Evolutionary conservation across 2,329 filamentous ascomycete genomes (phyloP).

Genomic region (Penicillium sp.): DNA sequence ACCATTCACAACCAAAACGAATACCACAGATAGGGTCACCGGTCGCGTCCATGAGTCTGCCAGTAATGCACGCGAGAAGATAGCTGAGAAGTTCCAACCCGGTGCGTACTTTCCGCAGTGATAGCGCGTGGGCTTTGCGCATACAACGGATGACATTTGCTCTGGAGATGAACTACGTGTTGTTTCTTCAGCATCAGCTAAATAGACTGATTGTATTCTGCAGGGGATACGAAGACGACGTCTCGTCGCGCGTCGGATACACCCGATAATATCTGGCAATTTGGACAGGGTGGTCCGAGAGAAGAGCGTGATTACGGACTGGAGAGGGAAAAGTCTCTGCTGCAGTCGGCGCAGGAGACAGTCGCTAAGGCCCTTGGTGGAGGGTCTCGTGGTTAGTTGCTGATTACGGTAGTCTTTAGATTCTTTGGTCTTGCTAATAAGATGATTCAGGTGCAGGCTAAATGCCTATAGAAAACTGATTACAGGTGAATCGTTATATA

Average conservation of each 20-base stretch:
- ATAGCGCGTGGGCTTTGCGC: not conserved
- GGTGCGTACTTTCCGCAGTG: conserved; percentile 11
- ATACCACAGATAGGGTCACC: conserved; percentile 13
- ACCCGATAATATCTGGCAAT: conserved; percentile 9
- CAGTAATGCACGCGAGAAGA: conserved; percentile 17
- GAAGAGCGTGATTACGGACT: conserved; percentile 3
- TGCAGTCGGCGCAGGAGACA: conserved; percentile 21
- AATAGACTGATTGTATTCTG: not conserved
- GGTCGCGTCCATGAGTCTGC: conserved; percentile 16
- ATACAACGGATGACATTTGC: not conserved
- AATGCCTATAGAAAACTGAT: not conserved
- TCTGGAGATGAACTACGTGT: not conserved
- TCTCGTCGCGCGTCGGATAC: conserved; percentile 20
- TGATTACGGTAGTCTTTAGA: not conserved
- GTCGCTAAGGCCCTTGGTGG: conserved; percentile 29
- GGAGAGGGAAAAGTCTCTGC: conserved; percentile 10
- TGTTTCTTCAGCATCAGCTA: not conserved
- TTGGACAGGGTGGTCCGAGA: conserved; percentile 2
- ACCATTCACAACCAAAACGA: conserved; percentile 12
- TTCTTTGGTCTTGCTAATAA: not conserved
- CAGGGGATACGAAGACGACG: conserved; percentile 20
- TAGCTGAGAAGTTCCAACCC: conserved; percentile 19
- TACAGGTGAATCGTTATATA: not conserved
- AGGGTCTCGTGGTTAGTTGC: conserved; percentile 19
- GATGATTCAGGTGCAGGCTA: not conserved